Evolutionary conservation across 1,284 basidiomycete species (phyloP).

Genomic region (Puccinia polysora): DNA sequence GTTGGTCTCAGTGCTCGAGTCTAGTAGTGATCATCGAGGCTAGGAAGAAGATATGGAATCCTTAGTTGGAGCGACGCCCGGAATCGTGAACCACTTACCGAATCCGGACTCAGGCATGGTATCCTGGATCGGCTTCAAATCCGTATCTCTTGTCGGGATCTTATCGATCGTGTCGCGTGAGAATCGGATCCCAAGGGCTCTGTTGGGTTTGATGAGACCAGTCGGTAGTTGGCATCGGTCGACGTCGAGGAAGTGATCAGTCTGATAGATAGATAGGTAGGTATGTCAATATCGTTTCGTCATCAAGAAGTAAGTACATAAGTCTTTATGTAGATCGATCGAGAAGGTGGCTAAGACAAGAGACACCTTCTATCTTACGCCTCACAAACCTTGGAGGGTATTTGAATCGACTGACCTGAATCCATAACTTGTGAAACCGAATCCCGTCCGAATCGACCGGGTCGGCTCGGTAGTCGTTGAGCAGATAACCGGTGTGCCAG

Average conservation of each 20-base stretch:
- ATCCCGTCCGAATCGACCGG: conserved; percentile 12
- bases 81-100: conserved; percentile 18
- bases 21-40: neutral
- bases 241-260: conserved; percentile 13
- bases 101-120: conserved; percentile 24
- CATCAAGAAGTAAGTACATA: no score
- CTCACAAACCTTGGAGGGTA: no score
- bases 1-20: neutral
- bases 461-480: conserved; percentile 11
- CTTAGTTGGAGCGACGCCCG: neutral
- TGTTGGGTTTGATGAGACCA: conserved; percentile 13
- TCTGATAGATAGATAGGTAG: conserved; percentile 23
- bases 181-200: conserved; percentile 4
- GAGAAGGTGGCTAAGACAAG: no score
- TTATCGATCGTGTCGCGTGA: neutral
- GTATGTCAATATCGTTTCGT: no score
- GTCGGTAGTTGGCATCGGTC: conserved; percentile 17
- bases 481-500: conserved; percentile 36
- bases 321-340: no score
- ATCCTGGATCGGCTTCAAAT: neutral
- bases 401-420: conserved; percentile 38
- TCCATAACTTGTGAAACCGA: conserved; percentile 22
- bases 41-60: neutral
- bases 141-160: neutral
- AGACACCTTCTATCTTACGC: no score